phyloP scores from a whole-genome alignment of 768 basidiomycete genomes.

The Lactarius hatsudake region DNA sequence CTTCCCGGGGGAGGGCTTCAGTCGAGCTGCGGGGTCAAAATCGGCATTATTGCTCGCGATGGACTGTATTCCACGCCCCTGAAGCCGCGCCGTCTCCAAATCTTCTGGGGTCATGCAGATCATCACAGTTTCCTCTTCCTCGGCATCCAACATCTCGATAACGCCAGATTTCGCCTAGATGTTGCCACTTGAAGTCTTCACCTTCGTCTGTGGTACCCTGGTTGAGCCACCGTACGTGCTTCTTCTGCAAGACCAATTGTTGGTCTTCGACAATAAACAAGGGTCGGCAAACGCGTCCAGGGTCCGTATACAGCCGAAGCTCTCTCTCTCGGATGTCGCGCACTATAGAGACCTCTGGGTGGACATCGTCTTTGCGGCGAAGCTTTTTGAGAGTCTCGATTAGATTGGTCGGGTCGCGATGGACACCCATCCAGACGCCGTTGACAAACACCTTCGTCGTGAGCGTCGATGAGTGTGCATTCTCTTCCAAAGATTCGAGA shows the following conservation, averaged over 20 bases:
- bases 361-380: constrained; percentile 91
- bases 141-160: constrained; percentile 93
- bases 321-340: constrained; percentile 97
- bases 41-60: constrained; percentile 50
- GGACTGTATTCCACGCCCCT: constrained; percentile 50
- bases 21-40: constrained; percentile 81
- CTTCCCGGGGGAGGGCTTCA: constrained; percentile 66
- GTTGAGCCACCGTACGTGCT: constrained; percentile 73
- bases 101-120: constrained; percentile 99
- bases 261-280: constrained; percentile 96
- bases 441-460: constrained; percentile 98
- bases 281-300: constrained; percentile 94
- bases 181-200: constrained; percentile 70
- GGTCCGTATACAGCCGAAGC: constrained; percentile 91
- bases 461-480: constrained; percentile 76
- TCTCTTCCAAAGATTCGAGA: constrained; percentile 91
- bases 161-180: constrained; percentile 83
- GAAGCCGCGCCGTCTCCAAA: constrained; percentile 76
- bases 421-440: constrained; percentile 99
- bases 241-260: constrained; percentile 77
- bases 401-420: constrained; percentile 89
- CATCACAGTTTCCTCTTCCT: constrained; percentile 99
- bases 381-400: constrained; percentile 92
- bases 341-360: constrained; percentile 94
- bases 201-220: constrained; percentile 51